Conservation (phyloP, 257 asterid genomes). For the Cordia subcordata region DNA sequence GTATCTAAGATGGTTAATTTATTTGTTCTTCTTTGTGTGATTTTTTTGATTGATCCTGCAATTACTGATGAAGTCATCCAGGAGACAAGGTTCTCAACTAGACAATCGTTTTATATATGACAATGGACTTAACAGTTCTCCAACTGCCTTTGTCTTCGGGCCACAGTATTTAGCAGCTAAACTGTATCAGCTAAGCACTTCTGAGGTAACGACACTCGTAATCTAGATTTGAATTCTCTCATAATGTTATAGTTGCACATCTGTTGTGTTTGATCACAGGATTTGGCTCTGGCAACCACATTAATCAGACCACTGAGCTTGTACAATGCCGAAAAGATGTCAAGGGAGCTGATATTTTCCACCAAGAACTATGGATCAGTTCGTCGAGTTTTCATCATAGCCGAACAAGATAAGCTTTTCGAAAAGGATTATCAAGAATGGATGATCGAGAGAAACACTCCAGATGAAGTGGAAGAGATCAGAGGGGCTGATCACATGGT, state of each 20-base stretch:
- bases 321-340: slow-evolving; percentile 11
- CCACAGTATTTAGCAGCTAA: slow-evolving; percentile 10
- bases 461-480: slow-evolving; percentile 25
- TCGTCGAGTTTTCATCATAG: slow-evolving; percentile 21
- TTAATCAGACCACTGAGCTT: slow-evolving; percentile 19
- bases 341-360: slow-evolving; percentile 12
- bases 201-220: slow-evolving; percentile 7
- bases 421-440: slow-evolving; percentile 18
- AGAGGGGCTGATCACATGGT: slow-evolving; percentile 39
- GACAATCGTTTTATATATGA: slow-evolving; percentile 12
- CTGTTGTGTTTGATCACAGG: slow-evolving; percentile 10
- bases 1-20: too few relatives aligned
- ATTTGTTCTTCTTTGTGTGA: neutral
- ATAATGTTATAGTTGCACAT: neutral
- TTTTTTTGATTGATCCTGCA: neutral
- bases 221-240: neutral
- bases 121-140: slow-evolving; percentile 23
- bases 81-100: neutral
- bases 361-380: slow-evolving; percentile 19
- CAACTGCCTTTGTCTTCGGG: slow-evolving; percentile 20
- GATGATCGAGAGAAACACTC: slow-evolving; percentile 28
- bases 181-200: slow-evolving; percentile 23
- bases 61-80: neutral
- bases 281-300: slow-evolving; percentile 26
- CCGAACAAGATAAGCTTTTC: slow-evolving; percentile 20